Evolutionary conservation across 2,329 filamentous ascomycete genomes (phyloP).

Genomic region (Sporothrix phasma): DNA sequence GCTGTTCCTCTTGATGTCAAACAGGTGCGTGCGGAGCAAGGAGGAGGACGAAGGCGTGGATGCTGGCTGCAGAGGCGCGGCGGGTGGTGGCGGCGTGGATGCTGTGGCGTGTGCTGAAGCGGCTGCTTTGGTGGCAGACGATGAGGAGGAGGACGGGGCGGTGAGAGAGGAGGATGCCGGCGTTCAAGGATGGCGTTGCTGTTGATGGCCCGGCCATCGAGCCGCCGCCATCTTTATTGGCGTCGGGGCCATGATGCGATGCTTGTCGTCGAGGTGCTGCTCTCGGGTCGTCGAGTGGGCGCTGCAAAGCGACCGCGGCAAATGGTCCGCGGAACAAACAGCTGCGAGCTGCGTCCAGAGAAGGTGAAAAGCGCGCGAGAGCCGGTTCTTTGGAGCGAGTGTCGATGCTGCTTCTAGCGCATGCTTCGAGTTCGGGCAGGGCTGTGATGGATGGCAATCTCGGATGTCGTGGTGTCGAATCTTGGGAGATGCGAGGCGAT

Average conservation of each 20-base stretch:
- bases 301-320: not conserved
- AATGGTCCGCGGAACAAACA: not conserved
- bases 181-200: not conserved
- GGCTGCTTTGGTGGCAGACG: not conserved
- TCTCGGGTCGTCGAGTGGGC: not conserved
- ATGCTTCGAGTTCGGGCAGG: not conserved
- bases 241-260: constrained; percentile 13
- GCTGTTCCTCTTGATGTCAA: constrained; percentile 10
- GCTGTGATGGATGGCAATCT: not conserved
- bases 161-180: not conserved
- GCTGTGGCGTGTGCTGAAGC: constrained; percentile 12
- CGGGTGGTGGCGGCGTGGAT: constrained; percentile 12
- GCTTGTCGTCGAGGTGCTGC: not conserved
- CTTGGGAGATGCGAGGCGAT: not conserved
- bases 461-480: not conserved
- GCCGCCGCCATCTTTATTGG: constrained; percentile 13
- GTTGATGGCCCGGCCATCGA: not conserved
- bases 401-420: not conserved
- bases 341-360: not conserved
- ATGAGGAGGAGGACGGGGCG: not conserved
- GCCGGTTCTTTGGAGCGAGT: not conserved
- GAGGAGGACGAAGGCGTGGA: not conserved
- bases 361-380: not conserved
- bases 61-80: not conserved
- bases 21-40: constrained; percentile 6